Percentiles rank a stretch among this genome's conserved stretches.
Evolutionary conservation across 371 early-diverging fungal species (phyloP).

Genomic region (Haplosporangium sp.): DNA sequence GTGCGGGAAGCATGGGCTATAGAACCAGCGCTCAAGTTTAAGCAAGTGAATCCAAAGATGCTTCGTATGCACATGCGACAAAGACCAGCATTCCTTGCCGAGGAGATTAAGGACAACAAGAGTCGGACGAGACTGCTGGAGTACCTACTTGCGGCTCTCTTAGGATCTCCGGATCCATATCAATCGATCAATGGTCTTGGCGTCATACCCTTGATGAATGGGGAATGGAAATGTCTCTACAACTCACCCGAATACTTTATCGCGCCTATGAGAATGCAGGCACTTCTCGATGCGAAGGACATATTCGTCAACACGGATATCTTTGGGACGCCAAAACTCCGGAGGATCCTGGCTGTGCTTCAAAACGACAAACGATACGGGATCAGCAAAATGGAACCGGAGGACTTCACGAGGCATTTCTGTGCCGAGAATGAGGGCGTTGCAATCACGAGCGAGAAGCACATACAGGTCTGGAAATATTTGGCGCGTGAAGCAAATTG

Average conservation of each 20-base stretch:
- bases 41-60: too few relatives aligned
- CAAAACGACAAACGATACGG: neutral
- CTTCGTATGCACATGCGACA: too few relatives aligned
- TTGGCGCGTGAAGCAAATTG: neutral
- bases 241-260: neutral
- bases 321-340: neutral
- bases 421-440: too few relatives aligned
- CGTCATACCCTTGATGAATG: conserved; percentile 17
- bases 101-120: too few relatives aligned
- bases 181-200: neutral
- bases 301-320: conserved; percentile 6
- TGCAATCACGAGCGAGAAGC: neutral
- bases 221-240: conserved; percentile 5
- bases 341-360: neutral
- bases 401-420: too few relatives aligned
- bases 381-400: neutral
- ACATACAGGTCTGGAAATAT: neutral
- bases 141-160: neutral
- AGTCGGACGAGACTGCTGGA: conserved; percentile 3
- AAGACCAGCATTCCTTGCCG: too few relatives aligned
- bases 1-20: too few relatives aligned
- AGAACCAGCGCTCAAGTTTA: too few relatives aligned
- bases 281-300: conserved; percentile 3
- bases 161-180: neutral
- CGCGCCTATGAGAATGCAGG: neutral